phyloP scores from a whole-genome alignment of 805 yeast species.

The Teunomyces cretensis region DNA sequence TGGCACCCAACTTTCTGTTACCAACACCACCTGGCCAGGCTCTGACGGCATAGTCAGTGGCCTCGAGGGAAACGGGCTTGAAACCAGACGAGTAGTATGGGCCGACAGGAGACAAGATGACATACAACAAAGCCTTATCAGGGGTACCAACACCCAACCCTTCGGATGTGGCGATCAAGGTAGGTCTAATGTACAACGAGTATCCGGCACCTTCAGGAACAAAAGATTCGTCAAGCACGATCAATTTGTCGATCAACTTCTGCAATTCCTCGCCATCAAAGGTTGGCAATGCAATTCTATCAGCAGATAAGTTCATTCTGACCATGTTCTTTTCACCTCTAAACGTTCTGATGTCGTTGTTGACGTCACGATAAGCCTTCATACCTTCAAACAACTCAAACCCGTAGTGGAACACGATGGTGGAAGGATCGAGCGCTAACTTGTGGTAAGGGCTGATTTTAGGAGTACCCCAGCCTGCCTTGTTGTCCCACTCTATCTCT shows the following conservation, averaged over 20 bases:
- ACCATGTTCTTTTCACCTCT: constrained; percentile 90
- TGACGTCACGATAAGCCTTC: constrained; percentile 75
- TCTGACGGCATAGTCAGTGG: constrained; percentile 93
- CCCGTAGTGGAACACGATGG: constrained; percentile 91
- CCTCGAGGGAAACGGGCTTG: constrained; percentile 92
- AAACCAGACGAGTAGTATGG: constrained; percentile 95
- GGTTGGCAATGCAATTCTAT: constrained; percentile 83
- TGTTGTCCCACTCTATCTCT: constrained; percentile 76
- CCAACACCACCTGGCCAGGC: constrained; percentile 99
- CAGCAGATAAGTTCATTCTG: constrained; percentile 87
- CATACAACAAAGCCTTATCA: constrained; percentile 74
- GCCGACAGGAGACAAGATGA: constrained; percentile 94
- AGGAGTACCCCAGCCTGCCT: constrained; percentile 86
- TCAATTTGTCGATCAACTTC: constrained; percentile 72
- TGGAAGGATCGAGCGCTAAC: constrained; percentile 77
- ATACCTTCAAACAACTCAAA: constrained; percentile 95
- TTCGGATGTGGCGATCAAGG: constrained; percentile 89
- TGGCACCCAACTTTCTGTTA: constrained; percentile 93
- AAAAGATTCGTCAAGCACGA: constrained; percentile 70
- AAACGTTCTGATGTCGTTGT: constrained; percentile 66
- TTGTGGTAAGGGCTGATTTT: constrained; percentile 82
- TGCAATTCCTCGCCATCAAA: constrained; percentile 78
- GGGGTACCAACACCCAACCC: constrained; percentile 88
- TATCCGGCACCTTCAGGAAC: constrained; percentile 87
- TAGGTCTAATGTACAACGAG: constrained; percentile 91